A percentile compares a stretch with the other conserved stretches of the same genome.
phyloP scores from a whole-genome alignment of 2,329 filamentous ascomycete genomes.

The Pestalotiopsis sp. region DNA sequence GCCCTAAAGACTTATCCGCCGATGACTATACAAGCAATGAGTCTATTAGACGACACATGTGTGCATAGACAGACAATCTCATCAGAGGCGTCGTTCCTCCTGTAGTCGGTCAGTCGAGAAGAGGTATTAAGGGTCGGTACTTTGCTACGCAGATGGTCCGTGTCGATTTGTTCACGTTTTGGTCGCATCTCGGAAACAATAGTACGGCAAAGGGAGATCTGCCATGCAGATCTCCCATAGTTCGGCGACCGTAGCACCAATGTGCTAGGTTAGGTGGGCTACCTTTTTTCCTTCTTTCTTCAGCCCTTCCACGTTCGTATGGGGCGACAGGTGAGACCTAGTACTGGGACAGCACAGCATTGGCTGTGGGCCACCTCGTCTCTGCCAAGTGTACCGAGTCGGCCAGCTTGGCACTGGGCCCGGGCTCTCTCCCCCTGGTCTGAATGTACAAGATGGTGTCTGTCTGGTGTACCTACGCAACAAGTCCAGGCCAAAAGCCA shows the following conservation, averaged over 20 bases:
- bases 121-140: neutral
- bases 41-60: no score
- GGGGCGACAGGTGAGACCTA: neutral
- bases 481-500: no score
- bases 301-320: neutral
- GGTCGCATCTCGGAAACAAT: constrained; percentile 7
- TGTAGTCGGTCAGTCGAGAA: no score
- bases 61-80: no score
- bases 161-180: neutral
- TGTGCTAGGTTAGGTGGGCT: neutral
- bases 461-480: no score
- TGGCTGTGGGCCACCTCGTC: neutral
- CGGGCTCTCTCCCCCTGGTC: no score
- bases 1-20: no score
- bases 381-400: neutral
- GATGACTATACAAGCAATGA: no score
- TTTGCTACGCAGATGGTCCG: neutral
- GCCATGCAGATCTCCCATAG: constrained; percentile 8
- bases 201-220: constrained; percentile 13
- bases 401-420: neutral
- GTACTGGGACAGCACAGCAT: neutral
- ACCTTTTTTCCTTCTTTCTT: neutral
- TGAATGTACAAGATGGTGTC: no score
- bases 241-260: constrained; percentile 11
- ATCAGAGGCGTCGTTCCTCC: no score